Evolutionary conservation across 1,284 basidiomycete genomes (phyloP).

Genomic region (Heterobasidion parviporum): DNA sequence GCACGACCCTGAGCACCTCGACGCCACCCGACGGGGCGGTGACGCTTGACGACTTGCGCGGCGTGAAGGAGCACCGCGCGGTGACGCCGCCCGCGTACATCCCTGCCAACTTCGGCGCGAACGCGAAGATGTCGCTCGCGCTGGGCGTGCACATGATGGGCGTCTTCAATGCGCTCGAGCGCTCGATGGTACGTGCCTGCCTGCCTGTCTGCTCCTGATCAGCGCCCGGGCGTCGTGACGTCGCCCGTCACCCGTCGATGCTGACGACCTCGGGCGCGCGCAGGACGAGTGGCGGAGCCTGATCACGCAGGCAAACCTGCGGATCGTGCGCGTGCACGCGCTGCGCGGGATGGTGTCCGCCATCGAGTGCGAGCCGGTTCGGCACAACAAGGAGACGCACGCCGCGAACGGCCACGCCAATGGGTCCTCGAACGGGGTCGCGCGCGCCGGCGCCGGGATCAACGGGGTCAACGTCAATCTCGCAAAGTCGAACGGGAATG

Average conservation of each 20-base stretch:
- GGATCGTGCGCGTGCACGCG: slow-evolving; percentile 3
- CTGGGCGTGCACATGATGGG: slow-evolving; percentile 12
- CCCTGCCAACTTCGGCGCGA: slow-evolving; percentile 8
- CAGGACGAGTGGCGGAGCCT: slow-evolving; percentile 9
- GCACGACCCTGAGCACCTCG: not conserved
- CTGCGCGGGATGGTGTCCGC: slow-evolving; percentile 8
- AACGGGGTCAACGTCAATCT: too few species aligned
- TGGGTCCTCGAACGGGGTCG: not conserved
- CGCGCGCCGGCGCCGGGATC: too few species aligned
- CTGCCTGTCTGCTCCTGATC: not conserved
- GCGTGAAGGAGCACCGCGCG: not conserved
- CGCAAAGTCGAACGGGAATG: too few species aligned
- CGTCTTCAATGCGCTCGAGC: slow-evolving; percentile 10
- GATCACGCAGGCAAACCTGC: slow-evolving; percentile 3
- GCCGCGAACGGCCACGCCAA: too few species aligned
- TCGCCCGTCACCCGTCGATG: not conserved
- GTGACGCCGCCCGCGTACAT: slow-evolving; percentile 7
- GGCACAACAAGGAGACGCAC: too few species aligned
- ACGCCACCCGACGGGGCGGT: not conserved
- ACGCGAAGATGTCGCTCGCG: slow-evolving; percentile 7
- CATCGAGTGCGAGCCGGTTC: slow-evolving; percentile 8
- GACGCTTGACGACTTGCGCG: slow-evolving; percentile 3
- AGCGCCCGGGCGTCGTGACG: not conserved
- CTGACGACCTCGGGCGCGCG: not conserved
- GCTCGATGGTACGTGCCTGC: slow-evolving; percentile 4